These are phyloP conservation scores for Calophaca sinica DNA, from an alignment of 306 rosid genomes.

Conservation along the genomic window DNA sequence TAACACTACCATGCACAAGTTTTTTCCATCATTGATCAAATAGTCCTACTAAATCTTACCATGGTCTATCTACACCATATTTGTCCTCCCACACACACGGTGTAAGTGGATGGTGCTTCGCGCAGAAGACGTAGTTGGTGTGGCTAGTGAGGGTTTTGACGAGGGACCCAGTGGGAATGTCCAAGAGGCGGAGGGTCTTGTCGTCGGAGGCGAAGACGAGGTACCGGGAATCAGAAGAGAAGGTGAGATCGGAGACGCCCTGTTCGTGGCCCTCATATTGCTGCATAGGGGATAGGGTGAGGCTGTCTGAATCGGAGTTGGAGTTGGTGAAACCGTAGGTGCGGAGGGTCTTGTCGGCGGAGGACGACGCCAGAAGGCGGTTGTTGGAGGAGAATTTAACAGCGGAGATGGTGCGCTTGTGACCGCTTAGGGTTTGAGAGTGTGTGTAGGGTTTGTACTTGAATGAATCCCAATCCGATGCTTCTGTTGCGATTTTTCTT, in stretches of 20 bases:
- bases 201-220: conserved; percentile 96
- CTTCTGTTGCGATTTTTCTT: conserved; percentile 52
- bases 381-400: conserved; percentile 90
- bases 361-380: conserved; percentile 85
- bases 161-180: conserved; percentile 72
- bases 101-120: too few relatives aligned
- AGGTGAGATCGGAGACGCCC: conserved; percentile 92
- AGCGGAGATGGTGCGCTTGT: conserved; percentile 77
- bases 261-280: conserved; percentile 82
- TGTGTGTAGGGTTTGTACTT: conserved; percentile 67
- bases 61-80: too few relatives aligned
- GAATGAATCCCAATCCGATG: conserved; percentile 48
- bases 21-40: too few relatives aligned
- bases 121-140: conserved; percentile 92
- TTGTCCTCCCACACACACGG: too few relatives aligned
- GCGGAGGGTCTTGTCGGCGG: conserved; percentile 94
- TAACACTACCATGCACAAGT: too few relatives aligned
- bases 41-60: too few relatives aligned
- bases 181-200: conserved; percentile 93
- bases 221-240: conserved; percentile 85
- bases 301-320: conserved; percentile 54
- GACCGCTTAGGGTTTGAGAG: conserved; percentile 74
- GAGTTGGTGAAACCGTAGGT: conserved; percentile 65
- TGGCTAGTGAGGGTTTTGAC: conserved; percentile 86
- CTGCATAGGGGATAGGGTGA: conserved; percentile 67